These are phyloP conservation scores for Sordaria brevicollis DNA, from an alignment of 495 filamentous ascomycete species.

Conservation along the genomic window DNA sequence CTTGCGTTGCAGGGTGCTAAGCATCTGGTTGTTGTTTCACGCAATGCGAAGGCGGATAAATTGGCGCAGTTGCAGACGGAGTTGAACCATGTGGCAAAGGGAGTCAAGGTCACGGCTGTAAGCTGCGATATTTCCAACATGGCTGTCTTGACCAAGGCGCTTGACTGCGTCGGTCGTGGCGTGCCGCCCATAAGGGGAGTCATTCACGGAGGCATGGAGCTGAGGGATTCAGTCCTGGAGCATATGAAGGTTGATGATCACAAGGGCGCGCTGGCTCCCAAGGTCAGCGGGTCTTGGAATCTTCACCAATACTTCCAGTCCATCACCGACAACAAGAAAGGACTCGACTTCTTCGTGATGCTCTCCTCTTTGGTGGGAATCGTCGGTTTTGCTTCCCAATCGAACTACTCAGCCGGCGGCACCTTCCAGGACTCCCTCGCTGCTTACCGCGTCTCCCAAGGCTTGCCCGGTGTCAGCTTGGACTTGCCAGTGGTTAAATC, in stretches of 20 bases:
- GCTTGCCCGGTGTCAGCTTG: constrained; percentile 31
- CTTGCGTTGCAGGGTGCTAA: constrained; percentile 47
- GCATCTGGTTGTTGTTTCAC: constrained; percentile 46
- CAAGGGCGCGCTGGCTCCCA: constrained; percentile 30
- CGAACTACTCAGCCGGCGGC: constrained; percentile 42
- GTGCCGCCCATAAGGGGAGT: constrained; percentile 33
- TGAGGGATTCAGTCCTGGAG: constrained; percentile 34
- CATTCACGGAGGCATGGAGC: constrained; percentile 46
- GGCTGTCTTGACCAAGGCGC: constrained; percentile 19
- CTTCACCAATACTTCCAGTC: constrained; percentile 27
- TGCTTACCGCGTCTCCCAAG: constrained; percentile 6
- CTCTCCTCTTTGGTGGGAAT: constrained; percentile 37
- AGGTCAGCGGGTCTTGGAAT: constrained; percentile 43
- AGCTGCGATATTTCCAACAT: constrained; percentile 32
- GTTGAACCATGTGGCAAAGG: constrained; percentile 26
- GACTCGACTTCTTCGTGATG: constrained; percentile 46
- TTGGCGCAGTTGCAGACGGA: constrained; percentile 23
- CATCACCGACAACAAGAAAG: neutral
- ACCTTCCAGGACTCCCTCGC: constrained; percentile 22
- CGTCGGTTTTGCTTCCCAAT: constrained; percentile 31
- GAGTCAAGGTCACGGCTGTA: constrained; percentile 26
- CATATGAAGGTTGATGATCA: constrained; percentile 37
- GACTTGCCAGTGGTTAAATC: constrained; percentile 36
- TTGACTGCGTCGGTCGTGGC: constrained; percentile 19
- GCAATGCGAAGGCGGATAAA: constrained; percentile 34